A percentile compares a stretch with the other conserved stretches of the same genome.
phyloP scores from a whole-genome alignment of 1,284 basidiomycete genomes.

The Peniophora sp. region DNA sequence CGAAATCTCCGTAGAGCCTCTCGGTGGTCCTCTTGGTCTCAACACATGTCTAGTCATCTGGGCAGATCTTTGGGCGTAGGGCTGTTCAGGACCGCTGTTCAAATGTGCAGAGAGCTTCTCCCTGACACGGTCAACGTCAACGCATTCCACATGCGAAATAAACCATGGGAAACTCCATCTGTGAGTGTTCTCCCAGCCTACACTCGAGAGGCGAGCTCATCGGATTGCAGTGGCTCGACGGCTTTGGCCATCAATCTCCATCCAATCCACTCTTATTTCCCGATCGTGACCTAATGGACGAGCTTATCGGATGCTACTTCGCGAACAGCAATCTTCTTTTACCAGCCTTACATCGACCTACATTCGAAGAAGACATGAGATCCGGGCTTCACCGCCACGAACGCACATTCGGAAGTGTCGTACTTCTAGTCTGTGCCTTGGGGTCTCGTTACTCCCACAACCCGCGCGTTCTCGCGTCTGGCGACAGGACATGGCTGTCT shows the following conservation, averaged over 20 bases:
- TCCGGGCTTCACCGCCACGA: slow-evolving; percentile 35
- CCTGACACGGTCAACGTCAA: neutral
- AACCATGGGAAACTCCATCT: neutral
- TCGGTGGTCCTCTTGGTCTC: no score
- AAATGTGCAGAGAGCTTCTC: neutral
- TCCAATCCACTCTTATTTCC: slow-evolving; percentile 26
- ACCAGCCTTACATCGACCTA: slow-evolving; percentile 42
- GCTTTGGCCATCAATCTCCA: slow-evolving; percentile 11
- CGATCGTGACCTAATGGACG: slow-evolving; percentile 27
- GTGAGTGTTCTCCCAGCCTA: neutral
- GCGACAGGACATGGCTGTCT: slow-evolving; percentile 35
- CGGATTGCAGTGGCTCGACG: neutral
- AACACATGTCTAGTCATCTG: no score
- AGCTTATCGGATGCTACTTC: slow-evolving; percentile 44
- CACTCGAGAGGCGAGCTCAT: neutral
- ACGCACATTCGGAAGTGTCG: slow-evolving; percentile 37
- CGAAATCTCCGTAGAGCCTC: no score
- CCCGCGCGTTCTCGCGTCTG: slow-evolving; percentile 45
- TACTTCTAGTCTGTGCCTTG: slow-evolving; percentile 45
- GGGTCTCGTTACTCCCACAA: slow-evolving; percentile 44
- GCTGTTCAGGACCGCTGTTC: slow-evolving; percentile 20
- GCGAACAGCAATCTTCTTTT: slow-evolving; percentile 28
- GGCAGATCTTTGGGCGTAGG: no score
- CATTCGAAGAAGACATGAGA: slow-evolving; percentile 33
- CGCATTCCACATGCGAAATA: neutral